phyloP scores from a whole-genome alignment of 805 yeast species.

The Cyberlindnera xylosilytica region DNA sequence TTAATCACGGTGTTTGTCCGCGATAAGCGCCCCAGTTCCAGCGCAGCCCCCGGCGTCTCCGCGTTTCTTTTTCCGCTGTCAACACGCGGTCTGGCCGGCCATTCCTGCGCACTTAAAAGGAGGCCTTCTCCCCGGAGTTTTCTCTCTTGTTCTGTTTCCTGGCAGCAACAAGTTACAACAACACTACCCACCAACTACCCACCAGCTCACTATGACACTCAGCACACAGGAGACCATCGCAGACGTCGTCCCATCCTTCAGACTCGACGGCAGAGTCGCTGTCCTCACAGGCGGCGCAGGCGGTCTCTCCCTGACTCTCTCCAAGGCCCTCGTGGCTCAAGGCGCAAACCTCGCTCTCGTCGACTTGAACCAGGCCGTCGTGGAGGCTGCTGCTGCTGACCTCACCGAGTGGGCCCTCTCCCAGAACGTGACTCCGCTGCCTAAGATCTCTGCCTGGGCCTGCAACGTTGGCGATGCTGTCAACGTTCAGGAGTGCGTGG shows the following conservation, averaged over 20 bases:
- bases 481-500: slow-evolving; percentile 53
- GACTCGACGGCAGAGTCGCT: slow-evolving; percentile 69
- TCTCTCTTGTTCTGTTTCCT: background rate
- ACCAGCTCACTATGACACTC: slow-evolving; percentile 7
- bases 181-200: background rate
- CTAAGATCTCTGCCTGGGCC: slow-evolving; percentile 56
- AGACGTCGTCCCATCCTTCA: slow-evolving; percentile 49
- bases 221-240: slow-evolving; percentile 19
- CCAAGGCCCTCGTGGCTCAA: slow-evolving; percentile 67
- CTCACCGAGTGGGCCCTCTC: slow-evolving; percentile 45
- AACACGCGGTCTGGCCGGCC: slow-evolving; percentile 2
- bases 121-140: background rate
- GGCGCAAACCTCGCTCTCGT: slow-evolving; percentile 76
- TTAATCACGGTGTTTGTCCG: background rate
- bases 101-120: background rate
- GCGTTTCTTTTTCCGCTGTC: slow-evolving; percentile 2
- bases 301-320: slow-evolving; percentile 63
- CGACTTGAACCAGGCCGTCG: slow-evolving; percentile 61
- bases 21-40: background rate
- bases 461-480: slow-evolving; percentile 70
- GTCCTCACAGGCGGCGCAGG: slow-evolving; percentile 82
- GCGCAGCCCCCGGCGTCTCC: background rate
- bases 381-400: slow-evolving; percentile 52
- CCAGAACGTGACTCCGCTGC: slow-evolving; percentile 30
- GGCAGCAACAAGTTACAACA: too few relatives aligned